Conservation (phyloP, 148 eudicot genomes). For the Rhododendron molle region DNA sequence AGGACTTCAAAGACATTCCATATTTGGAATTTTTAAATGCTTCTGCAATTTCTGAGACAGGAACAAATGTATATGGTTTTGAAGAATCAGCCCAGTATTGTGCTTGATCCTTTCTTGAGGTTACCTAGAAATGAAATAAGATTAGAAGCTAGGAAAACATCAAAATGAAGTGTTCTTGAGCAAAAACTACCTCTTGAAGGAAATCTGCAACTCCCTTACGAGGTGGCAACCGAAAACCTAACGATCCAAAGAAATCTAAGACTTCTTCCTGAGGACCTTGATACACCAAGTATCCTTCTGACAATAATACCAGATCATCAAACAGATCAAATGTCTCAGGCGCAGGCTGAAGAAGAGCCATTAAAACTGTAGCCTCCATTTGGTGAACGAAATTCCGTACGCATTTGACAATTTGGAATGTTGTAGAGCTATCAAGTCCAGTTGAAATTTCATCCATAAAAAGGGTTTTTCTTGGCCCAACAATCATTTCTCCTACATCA, state of each 20-base stretch:
- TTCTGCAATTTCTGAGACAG: conserved; percentile 65
- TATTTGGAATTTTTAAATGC: conserved; percentile 59
- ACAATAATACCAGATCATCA: conserved; percentile 68
- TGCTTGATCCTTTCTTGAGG: conserved; percentile 82
- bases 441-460: conserved; percentile 93
- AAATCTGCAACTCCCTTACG: conserved; percentile 91
- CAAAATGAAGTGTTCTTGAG: neutral
- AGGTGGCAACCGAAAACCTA: conserved; percentile 68
- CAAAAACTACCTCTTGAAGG: conserved; percentile 69
- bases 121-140: conserved; percentile 45
- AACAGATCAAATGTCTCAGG: conserved; percentile 85
- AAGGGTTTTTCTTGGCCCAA: conserved; percentile 84
- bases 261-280: conserved; percentile 73
- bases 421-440: conserved; percentile 87
- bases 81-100: conserved; percentile 89
- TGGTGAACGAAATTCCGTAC: conserved; percentile 61
- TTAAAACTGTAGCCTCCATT: conserved; percentile 78
- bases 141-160: neutral
- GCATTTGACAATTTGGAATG: conserved; percentile 80
- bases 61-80: conserved; percentile 58
- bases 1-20: conserved; percentile 45
- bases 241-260: conserved; percentile 62
- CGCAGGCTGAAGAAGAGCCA: conserved; percentile 98
- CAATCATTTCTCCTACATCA: conserved; percentile 80
- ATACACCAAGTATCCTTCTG: conserved; percentile 69